A percentile compares a stretch with the other conserved stretches of the same genome.
Evolutionary conservation across 371 early-diverging fungal genomes (phyloP).

Genomic region (Circinella minor): DNA sequence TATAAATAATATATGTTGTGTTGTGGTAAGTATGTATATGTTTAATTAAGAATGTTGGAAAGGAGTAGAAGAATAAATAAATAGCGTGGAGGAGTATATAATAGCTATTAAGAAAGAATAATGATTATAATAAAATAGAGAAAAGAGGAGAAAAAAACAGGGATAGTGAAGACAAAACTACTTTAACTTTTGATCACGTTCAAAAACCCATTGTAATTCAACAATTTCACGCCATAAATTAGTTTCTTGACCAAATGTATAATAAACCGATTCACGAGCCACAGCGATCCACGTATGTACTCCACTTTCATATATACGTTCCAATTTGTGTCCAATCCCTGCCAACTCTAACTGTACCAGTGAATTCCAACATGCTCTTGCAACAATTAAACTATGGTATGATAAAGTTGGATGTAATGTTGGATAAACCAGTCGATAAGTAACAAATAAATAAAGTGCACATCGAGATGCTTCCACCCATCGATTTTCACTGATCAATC

Average conservation of each 20-base stretch:
- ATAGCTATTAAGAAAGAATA: neutral
- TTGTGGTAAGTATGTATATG: too few relatives aligned
- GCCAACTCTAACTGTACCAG: slow-evolving; percentile 51
- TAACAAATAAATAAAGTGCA: slow-evolving; percentile 63
- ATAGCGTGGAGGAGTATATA: neutral
- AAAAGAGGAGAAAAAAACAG: slow-evolving; percentile 2
- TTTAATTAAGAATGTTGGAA: too few relatives aligned
- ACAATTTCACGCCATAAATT: slow-evolving; percentile 50
- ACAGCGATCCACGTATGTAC: slow-evolving; percentile 47
- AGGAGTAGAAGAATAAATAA: too few relatives aligned
- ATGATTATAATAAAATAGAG: neutral
- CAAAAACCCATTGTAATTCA: slow-evolving; percentile 54
- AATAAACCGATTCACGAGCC: slow-evolving; percentile 30
- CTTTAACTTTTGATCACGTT: slow-evolving; percentile 49
- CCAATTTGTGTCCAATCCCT: slow-evolving; percentile 44
- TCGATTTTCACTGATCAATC: slow-evolving; percentile 29
- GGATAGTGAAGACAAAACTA: slow-evolving; percentile 9
- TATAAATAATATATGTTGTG: too few relatives aligned
- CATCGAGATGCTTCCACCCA: slow-evolving; percentile 61
- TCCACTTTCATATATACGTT: slow-evolving; percentile 46
- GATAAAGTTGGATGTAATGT: slow-evolving; percentile 70
- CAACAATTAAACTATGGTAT: slow-evolving; percentile 67
- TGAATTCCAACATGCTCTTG: slow-evolving; percentile 71
- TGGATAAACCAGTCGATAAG: slow-evolving; percentile 74
- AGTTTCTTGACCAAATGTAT: slow-evolving; percentile 41